Percentiles rank a stretch among this genome's conserved stretches.
Evolutionary conservation across 2,329 filamentous ascomycete species (phyloP).

Genomic region (Penicillium nordicum): DNA sequence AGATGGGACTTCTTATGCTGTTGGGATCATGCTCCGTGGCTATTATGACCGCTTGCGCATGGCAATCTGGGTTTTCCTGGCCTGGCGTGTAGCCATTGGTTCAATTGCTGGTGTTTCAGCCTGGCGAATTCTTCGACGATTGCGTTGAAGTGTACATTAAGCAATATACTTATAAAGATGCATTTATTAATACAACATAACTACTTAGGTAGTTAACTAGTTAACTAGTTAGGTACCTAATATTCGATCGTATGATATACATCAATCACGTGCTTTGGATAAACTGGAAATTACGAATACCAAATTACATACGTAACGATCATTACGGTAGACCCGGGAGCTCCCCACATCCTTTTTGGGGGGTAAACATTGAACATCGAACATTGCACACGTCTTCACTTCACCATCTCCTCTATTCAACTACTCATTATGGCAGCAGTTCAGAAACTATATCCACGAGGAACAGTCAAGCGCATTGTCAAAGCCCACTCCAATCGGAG

Average conservation of each 20-base stretch:
- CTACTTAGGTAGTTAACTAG: no score
- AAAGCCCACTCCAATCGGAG: slow-evolving; percentile 81
- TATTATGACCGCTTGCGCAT: slow-evolving; percentile 42
- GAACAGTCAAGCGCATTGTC: slow-evolving; percentile 81
- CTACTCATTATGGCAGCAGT: slow-evolving; percentile 55
- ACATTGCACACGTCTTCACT: background rate
- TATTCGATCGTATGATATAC: background rate
- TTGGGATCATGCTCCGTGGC: slow-evolving; percentile 43
- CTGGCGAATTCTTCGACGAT: slow-evolving; percentile 29
- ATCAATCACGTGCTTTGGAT: background rate
- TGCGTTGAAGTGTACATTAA: slow-evolving; percentile 1
- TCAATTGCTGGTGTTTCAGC: slow-evolving; percentile 28
- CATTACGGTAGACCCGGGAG: background rate
- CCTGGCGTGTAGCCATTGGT: slow-evolving; percentile 36
- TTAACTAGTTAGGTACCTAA: no score
- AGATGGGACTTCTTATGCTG: slow-evolving; percentile 34
- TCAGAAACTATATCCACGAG: slow-evolving; percentile 77
- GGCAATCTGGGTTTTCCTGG: slow-evolving; percentile 41
- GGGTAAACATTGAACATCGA: background rate
- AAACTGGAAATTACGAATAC: background rate
- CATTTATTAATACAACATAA: no score
- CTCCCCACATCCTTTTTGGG: background rate
- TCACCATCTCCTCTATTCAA: background rate
- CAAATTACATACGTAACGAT: background rate
- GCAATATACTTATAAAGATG: background rate